phyloP scores from a whole-genome alignment of 2,329 filamentous ascomycete genomes.

The Fusarium brevicatenulatum region DNA sequence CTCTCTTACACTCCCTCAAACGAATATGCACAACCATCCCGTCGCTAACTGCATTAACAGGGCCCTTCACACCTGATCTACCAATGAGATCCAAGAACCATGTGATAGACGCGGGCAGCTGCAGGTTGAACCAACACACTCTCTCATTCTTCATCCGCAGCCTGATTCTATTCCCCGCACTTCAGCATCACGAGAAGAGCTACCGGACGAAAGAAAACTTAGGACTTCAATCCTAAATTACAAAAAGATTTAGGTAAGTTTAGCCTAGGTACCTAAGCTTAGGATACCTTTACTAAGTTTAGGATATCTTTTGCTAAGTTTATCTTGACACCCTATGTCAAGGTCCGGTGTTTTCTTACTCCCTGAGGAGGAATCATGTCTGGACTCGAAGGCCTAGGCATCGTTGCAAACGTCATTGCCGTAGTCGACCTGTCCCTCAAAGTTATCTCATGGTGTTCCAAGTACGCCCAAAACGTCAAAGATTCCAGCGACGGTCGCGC shows the following conservation, averaged over 20 bases:
- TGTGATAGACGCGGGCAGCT: not conserved
- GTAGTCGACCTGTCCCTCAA: not conserved
- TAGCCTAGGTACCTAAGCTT: too few relatives aligned
- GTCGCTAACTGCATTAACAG: not conserved
- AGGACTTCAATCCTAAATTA: too few relatives aligned
- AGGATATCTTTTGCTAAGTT: too few relatives aligned
- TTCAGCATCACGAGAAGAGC: not conserved
- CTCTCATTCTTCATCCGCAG: not conserved
- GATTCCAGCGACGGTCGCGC: conserved; percentile 47
- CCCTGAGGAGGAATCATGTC: not conserved
- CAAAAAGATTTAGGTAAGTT: too few relatives aligned
- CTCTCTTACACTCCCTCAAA: not conserved
- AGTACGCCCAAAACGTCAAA: conserved; percentile 50
- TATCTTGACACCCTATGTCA: too few relatives aligned
- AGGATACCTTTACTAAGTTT: too few relatives aligned
- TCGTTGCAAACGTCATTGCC: not conserved
- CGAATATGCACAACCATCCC: accelerated
- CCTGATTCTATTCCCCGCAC: not conserved
- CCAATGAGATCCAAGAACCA: not conserved
- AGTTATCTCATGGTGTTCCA: conserved; percentile 37
- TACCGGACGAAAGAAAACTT: too few relatives aligned
- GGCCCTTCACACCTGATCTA: not conserved
- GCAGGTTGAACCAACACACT: not conserved
- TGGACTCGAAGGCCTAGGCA: not conserved
- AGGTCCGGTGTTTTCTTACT: too few relatives aligned